Percentiles rank a stretch among this genome's conserved stretches.
phyloP scores from a whole-genome alignment of 2,329 filamentous ascomycete genomes.

The Biscogniauxia mediterranea region DNA sequence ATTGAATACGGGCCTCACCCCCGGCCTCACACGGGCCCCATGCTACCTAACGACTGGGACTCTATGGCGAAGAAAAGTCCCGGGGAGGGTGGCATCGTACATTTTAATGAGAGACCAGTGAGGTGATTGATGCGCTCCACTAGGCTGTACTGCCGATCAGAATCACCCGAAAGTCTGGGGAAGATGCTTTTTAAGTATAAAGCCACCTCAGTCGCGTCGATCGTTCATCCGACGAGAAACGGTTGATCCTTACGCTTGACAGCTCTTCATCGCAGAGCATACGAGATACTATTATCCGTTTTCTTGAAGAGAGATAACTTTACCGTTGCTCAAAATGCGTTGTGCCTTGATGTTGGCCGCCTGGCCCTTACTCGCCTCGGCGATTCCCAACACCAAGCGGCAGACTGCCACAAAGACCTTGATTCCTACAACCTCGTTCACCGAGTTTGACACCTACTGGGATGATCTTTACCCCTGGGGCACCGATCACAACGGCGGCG shows the following conservation, averaged over 20 bases:
- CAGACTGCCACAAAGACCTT: slow-evolving; percentile 4
- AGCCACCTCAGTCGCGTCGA: neutral
- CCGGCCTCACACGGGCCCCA: neutral
- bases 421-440: slow-evolving; percentile 11
- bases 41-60: neutral
- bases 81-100: neutral
- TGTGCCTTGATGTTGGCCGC: neutral
- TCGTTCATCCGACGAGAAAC: neutral
- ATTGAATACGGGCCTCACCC: neutral
- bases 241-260: neutral
- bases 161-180: neutral
- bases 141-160: neutral
- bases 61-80: neutral
- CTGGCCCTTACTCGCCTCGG: slow-evolving; percentile 1
- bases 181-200: neutral
- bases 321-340: slow-evolving; percentile 4
- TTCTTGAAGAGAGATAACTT: neutral
- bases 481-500: slow-evolving; percentile 11
- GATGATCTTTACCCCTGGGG: slow-evolving; percentile 11
- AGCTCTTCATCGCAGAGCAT: neutral
- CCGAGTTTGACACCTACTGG: slow-evolving; percentile 11
- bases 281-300: no score
- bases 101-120: neutral
- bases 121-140: neutral
- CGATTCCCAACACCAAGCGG: slow-evolving; percentile 1